These are phyloP conservation scores for Neonectria punicea DNA, from an alignment of 2,329 filamentous ascomycete genomes.

Conservation along the genomic window DNA sequence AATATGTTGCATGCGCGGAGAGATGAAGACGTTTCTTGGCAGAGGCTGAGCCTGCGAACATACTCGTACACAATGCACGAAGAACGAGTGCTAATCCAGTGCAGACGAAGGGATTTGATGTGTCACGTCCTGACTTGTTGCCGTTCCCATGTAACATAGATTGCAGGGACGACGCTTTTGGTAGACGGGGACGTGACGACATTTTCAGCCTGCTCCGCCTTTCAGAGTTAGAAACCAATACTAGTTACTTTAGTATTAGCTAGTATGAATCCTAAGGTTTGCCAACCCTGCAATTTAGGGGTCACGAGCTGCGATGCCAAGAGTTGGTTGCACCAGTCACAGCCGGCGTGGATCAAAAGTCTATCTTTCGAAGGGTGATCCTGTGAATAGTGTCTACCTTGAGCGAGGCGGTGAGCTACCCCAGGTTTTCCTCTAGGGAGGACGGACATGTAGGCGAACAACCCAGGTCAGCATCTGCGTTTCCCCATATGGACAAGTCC, in stretches of 20 bases:
- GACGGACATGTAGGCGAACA: not conserved
- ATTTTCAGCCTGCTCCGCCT: too few relatives aligned
- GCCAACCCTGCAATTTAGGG: not conserved
- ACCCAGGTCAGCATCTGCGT: not conserved
- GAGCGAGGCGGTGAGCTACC: not conserved
- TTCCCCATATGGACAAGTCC: not conserved
- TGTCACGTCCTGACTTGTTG: not conserved
- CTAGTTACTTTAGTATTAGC: too few relatives aligned
- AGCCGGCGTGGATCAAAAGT: not conserved
- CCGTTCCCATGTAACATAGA: too few relatives aligned
- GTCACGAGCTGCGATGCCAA: not conserved
- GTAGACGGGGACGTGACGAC: too few relatives aligned
- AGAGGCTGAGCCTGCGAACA: not conserved
- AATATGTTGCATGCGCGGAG: not conserved
- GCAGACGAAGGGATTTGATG: not conserved
- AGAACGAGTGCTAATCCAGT: not conserved
- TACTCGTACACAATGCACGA: not conserved
- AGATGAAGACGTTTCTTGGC: not conserved
- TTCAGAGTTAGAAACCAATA: too few relatives aligned
- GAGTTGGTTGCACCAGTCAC: not conserved
- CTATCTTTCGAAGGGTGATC: not conserved
- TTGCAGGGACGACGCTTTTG: too few relatives aligned
- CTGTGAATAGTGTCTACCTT: not conserved
- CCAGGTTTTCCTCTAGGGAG: not conserved
- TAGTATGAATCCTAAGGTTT: too few relatives aligned